Conservation (phyloP, 2,329 filamentous ascomycete species). For the Monosporascus sp. region DNA sequence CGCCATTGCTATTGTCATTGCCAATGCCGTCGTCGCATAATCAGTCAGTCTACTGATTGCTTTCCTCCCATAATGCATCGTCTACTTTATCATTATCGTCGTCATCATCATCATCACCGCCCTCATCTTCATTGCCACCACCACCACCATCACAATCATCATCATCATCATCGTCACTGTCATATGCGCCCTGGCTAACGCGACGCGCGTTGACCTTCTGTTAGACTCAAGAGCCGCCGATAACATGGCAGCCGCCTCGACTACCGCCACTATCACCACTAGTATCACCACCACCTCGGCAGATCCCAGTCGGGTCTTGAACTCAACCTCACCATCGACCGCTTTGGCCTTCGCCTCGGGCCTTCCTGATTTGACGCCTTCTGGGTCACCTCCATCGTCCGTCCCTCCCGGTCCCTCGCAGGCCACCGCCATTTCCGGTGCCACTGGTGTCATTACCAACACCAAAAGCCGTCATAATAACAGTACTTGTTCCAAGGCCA, state of each 20-base stretch:
- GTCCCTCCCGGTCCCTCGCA: background rate
- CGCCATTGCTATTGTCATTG: background rate
- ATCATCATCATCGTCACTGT: background rate
- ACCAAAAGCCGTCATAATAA: background rate
- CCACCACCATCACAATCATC: background rate
- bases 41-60: too few relatives aligned
- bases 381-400: background rate
- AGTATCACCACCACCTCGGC: background rate
- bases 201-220: background rate
- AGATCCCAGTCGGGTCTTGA: background rate
- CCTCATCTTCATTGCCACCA: background rate
- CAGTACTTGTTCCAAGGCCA: background rate
- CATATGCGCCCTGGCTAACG: background rate
- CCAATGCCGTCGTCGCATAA: background rate
- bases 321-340: background rate
- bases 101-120: background rate
- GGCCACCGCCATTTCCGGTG: background rate
- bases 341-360: background rate
- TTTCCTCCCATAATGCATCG: background rate
- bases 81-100: background rate
- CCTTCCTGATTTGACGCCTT: background rate
- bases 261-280: background rate
- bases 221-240: background rate
- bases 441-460: background rate
- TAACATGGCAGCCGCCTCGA: background rate